phyloP scores from a whole-genome alignment of 257 asterid genomes.

The Thymus mandschuricus region DNA sequence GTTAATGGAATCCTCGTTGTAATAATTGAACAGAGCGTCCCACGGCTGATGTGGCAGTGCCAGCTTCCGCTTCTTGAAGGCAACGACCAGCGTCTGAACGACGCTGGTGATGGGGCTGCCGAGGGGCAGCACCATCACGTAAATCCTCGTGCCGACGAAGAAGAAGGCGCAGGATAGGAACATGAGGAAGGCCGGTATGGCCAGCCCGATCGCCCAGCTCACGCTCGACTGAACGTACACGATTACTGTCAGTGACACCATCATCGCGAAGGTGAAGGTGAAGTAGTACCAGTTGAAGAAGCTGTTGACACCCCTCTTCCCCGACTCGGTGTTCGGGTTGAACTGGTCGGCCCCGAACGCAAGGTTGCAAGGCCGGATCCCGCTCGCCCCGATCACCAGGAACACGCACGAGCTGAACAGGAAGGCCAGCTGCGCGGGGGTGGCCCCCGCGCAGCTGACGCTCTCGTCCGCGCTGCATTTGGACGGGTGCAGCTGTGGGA shows the following conservation, averaged over 20 bases:
- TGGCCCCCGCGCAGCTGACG: slow-evolving; percentile 32
- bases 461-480: slow-evolving; percentile 31
- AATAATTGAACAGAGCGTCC: slow-evolving; percentile 40
- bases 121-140: slow-evolving; percentile 42
- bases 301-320: slow-evolving; percentile 47
- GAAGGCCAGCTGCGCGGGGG: slow-evolving; percentile 39
- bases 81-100: slow-evolving; percentile 44
- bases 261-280: slow-evolving; percentile 59
- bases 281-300: slow-evolving; percentile 64
- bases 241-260: slow-evolving; percentile 46
- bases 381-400: slow-evolving; percentile 51
- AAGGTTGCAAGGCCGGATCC: slow-evolving; percentile 58
- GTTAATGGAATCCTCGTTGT: slow-evolving; percentile 37
- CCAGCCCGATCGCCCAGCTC: slow-evolving; percentile 54
- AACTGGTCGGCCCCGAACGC: slow-evolving; percentile 65
- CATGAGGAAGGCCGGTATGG: slow-evolving; percentile 52
- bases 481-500: slow-evolving; percentile 41
- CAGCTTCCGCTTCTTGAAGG: slow-evolving; percentile 47
- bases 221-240: slow-evolving; percentile 52
- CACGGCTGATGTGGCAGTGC: slow-evolving; percentile 42
- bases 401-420: slow-evolving; percentile 35
- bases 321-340: slow-evolving; percentile 50
- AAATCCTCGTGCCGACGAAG: slow-evolving; percentile 48
- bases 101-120: slow-evolving; percentile 54
- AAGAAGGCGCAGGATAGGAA: slow-evolving; percentile 45